Conservation (phyloP, 225 moss, liverwort and hornwort species). For the Sphagnum contortum region DNA sequence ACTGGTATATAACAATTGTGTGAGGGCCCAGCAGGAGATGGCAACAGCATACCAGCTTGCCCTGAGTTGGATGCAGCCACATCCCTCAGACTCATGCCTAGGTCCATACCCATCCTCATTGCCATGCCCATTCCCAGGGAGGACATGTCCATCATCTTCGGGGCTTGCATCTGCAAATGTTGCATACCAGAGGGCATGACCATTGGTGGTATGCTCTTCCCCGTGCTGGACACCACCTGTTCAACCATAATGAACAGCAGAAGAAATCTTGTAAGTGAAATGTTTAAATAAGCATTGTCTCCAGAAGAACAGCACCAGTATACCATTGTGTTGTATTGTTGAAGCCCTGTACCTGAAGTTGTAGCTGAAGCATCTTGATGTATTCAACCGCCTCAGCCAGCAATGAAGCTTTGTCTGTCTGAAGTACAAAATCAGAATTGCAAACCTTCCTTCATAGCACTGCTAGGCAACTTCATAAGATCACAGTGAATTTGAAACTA, state of each 20-base stretch:
- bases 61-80: conserved; percentile 34
- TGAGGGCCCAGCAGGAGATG: conserved; percentile 37
- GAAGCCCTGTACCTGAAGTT: conserved; percentile 48
- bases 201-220: conserved; percentile 79
- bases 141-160: conserved; percentile 52
- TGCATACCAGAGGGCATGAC: conserved; percentile 65
- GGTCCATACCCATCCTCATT: conserved; percentile 38
- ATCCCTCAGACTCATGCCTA: conserved; percentile 79
- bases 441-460: too few species aligned
- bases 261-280: not conserved
- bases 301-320: not conserved
- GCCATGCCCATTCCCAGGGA: conserved; percentile 56
- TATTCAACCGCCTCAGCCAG: conserved; percentile 96
- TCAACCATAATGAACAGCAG: conserved; percentile 3
- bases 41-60: conserved; percentile 37
- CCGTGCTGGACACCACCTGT: conserved; percentile 92
- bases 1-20: conserved; percentile 39
- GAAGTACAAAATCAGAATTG: conserved; percentile 5
- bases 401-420: conserved; percentile 99
- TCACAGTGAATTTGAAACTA: too few species aligned
- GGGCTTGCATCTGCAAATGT: conserved; percentile 53
- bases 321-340: too few species aligned
- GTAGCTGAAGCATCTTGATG: conserved; percentile 89
- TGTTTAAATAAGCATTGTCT: too few species aligned
- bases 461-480: too few species aligned